phyloP scores from a whole-genome alignment of 1,284 basidiomycete genomes.

The Mycena citricolor region DNA sequence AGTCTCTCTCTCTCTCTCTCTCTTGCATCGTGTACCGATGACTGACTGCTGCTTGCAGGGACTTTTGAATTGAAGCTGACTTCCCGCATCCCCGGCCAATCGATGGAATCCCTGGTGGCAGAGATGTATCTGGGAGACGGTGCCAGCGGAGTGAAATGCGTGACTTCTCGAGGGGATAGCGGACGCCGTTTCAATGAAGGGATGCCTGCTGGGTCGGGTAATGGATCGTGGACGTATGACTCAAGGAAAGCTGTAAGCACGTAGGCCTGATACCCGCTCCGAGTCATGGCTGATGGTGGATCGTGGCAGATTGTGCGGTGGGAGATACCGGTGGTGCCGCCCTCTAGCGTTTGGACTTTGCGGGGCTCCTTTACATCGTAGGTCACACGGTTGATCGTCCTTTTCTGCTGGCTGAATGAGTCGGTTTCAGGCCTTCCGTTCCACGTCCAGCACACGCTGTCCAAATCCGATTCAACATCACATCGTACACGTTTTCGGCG shows the following conservation, averaged over 20 bases:
- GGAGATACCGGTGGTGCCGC: slow-evolving; percentile 70
- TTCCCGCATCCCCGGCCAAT: slow-evolving; percentile 62
- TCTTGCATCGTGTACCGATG: slow-evolving; percentile 5
- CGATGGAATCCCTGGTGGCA: slow-evolving; percentile 70
- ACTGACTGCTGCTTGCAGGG: slow-evolving; percentile 42
- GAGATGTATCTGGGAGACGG: slow-evolving; percentile 76
- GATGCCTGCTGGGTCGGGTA: slow-evolving; percentile 26
- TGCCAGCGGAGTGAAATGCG: slow-evolving; percentile 65
- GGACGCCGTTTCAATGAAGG: slow-evolving; percentile 39
- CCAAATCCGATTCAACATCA: slow-evolving; percentile 69
- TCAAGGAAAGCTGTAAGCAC: slow-evolving; percentile 61
- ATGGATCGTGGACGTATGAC: slow-evolving; percentile 76
- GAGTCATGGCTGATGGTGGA: background rate
- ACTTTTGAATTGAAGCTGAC: slow-evolving; percentile 71
- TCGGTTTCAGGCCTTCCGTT: slow-evolving; percentile 27
- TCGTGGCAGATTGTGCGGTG: slow-evolving; percentile 70
- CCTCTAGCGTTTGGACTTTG: slow-evolving; percentile 70
- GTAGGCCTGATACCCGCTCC: slow-evolving; percentile 4
- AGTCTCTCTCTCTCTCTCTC: slow-evolving; percentile 21
- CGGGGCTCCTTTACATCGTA: slow-evolving; percentile 77
- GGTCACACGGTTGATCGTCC: slow-evolving; percentile 26
- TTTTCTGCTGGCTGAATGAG: slow-evolving; percentile 8
- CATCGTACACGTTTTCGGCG: slow-evolving; percentile 74
- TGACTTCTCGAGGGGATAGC: slow-evolving; percentile 59
- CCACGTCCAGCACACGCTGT: slow-evolving; percentile 69